A percentile compares a stretch with the other conserved stretches of the same genome.
Conservation (phyloP, 1,139 yeast genomes). For the Blastobotrys arbuscula region DNA sequence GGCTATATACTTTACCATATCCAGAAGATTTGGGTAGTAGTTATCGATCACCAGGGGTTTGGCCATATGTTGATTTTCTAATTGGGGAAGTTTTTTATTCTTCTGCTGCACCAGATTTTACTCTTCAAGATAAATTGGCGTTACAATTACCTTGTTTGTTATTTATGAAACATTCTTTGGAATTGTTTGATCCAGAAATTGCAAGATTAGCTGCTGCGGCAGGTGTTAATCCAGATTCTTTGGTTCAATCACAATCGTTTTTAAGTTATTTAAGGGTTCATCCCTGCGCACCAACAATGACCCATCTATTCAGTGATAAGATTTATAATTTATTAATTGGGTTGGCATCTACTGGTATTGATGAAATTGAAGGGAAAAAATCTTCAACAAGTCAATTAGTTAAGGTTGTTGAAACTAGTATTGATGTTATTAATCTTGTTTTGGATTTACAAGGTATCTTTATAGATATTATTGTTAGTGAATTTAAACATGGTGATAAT, state of each 20-base stretch:
- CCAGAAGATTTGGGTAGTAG: slow-evolving; percentile 61
- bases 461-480: slow-evolving; percentile 27
- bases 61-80: slow-evolving; percentile 76
- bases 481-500: slow-evolving; percentile 17
- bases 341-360: slow-evolving; percentile 53
- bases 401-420: slow-evolving; percentile 31
- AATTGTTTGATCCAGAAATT: slow-evolving; percentile 59
- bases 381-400: slow-evolving; percentile 33
- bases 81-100: slow-evolving; percentile 59
- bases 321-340: slow-evolving; percentile 52
- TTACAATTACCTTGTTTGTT: slow-evolving; percentile 52
- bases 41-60: slow-evolving; percentile 61
- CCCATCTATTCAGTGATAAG: slow-evolving; percentile 54
- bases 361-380: slow-evolving; percentile 42
- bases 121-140: slow-evolving; percentile 37
- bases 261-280: slow-evolving; percentile 46
- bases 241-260: slow-evolving; percentile 41
- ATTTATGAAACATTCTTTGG: slow-evolving; percentile 49
- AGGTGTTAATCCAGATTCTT: slow-evolving; percentile 45
- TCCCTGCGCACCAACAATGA: slow-evolving; percentile 63
- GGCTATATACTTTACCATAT: slow-evolving; percentile 40
- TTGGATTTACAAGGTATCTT: slow-evolving; percentile 48
- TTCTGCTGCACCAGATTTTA: slow-evolving; percentile 32
- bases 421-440: slow-evolving; percentile 46
- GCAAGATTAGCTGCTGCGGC: slow-evolving; percentile 44